phyloP scores from a whole-genome alignment of 371 early-diverging fungal species.

The Zopfochytrium polystomum region DNA sequence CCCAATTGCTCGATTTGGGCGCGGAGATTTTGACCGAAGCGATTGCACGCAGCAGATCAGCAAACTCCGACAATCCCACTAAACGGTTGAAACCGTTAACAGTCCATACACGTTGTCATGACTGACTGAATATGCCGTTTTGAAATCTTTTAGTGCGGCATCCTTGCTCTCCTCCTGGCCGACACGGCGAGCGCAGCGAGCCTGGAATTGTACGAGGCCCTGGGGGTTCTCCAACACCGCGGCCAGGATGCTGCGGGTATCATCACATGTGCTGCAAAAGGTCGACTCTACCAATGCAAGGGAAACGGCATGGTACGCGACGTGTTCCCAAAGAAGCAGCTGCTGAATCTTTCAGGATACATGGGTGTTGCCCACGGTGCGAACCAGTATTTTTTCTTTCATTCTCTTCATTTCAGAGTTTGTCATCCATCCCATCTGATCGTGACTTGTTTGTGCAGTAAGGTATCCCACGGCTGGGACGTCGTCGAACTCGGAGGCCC shows the following conservation, averaged over 20 bases:
- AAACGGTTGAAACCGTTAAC: no score
- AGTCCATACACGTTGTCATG: no score
- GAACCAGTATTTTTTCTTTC: slow-evolving; percentile 7
- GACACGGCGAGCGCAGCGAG: slow-evolving; percentile 61
- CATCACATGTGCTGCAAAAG: slow-evolving; percentile 92
- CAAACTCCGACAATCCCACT: no score
- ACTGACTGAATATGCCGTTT: no score
- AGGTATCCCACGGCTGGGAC: slow-evolving; percentile 97
- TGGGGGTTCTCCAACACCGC: slow-evolving; percentile 93
- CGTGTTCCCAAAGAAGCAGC: slow-evolving; percentile 79
- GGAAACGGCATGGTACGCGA: slow-evolving; percentile 97
- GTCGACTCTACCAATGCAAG: slow-evolving; percentile 95
- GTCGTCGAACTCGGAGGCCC: slow-evolving; percentile 90
- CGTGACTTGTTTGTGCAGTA: slow-evolving; percentile 51
- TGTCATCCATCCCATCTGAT: slow-evolving; percentile 2
- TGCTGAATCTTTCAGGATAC: slow-evolving; percentile 73
- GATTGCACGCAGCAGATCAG: no score
- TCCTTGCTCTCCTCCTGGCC: slow-evolving; percentile 80
- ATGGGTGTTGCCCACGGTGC: slow-evolving; percentile 97
- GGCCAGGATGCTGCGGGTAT: slow-evolving; percentile 99
- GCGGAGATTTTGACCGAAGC: no score
- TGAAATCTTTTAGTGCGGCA: slow-evolving; percentile 72
- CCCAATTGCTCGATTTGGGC: no score
- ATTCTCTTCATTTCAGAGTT: slow-evolving; percentile 5
- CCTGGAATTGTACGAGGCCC: slow-evolving; percentile 88